A percentile compares a stretch with the other conserved stretches of the same genome.
Evolutionary conservation across 129 eudicot species (phyloP).

Genomic region (Chrysanthemum lavandulifolium): DNA sequence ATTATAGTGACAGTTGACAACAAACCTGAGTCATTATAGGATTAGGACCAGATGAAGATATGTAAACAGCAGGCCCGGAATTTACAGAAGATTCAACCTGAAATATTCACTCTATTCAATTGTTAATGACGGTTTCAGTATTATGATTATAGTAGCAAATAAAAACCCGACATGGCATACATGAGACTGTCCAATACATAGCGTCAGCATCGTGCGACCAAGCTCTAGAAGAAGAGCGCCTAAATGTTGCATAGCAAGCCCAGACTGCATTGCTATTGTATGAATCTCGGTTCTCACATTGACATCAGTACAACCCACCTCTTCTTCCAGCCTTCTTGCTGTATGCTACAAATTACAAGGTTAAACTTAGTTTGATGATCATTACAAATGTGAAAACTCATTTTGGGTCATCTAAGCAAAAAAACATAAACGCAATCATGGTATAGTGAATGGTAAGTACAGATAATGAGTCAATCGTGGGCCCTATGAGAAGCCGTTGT

Average conservation of each 20-base stretch:
- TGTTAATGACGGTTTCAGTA: slow-evolving; percentile 1
- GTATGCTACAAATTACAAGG: slow-evolving; percentile 53
- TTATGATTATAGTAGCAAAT: background rate
- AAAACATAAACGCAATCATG: background rate
- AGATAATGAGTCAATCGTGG: slow-evolving; percentile 57
- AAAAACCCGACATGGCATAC: slow-evolving; percentile 39
- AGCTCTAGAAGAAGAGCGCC: slow-evolving; percentile 93
- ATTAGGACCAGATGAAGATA: slow-evolving; percentile 90
- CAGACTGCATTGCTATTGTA: slow-evolving; percentile 62
- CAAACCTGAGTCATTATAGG: slow-evolving; percentile 99
- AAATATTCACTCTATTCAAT: slow-evolving; percentile 29
- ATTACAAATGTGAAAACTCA: background rate
- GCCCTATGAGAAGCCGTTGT: slow-evolving; percentile 67
- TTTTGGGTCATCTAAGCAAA: background rate
- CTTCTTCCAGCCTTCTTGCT: slow-evolving; percentile 68
- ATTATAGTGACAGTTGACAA: slow-evolving; percentile 1
- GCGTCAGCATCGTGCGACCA: slow-evolving; percentile 82
- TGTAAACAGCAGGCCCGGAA: slow-evolving; percentile 92
- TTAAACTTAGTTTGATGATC: background rate
- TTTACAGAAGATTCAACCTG: slow-evolving; percentile 80
- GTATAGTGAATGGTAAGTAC: slow-evolving; percentile 41
- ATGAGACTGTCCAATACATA: slow-evolving; percentile 78
- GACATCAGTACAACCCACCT: slow-evolving; percentile 53
- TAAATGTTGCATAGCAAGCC: slow-evolving; percentile 90
- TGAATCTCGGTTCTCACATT: slow-evolving; percentile 71